Base-by-base conservation (phyloP, 352 stramenopile genomes). In the Globisporangium uncinulatum region DNA sequence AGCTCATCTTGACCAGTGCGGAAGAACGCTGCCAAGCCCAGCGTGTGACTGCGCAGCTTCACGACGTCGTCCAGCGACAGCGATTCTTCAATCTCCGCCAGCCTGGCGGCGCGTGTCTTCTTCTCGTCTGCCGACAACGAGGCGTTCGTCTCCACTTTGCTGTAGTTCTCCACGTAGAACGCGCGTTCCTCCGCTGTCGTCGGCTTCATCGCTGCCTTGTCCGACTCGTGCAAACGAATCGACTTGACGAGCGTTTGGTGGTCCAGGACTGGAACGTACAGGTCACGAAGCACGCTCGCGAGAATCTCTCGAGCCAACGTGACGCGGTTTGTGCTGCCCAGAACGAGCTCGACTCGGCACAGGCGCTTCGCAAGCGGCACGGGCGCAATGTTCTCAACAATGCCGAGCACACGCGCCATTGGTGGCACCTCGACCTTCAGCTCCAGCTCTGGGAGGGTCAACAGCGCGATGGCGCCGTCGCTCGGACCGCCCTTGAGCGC, bases 221-320 rank as follows among this genome's bases (percentile, higher is more conserved):
- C 74, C 3, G 73, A 63, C 45, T 83, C 76, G 17, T 73, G 49
- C 14, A 74, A 57, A 6, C 74, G 74, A n/a, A 84, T 56, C 15
- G 73, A 73, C 50, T 84, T 67, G 3, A 87, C 76, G 17, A 83
- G 49, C 15, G 67, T 62, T 45, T 83, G 75, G 54, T 84, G 62
- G 47, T 87, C 69, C 65, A 67, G 70, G 67, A 71, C 81, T 11
- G 77, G 77, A 24, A 87, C 71, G 55, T 76, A 79, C 11, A 87
- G 48, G 29, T 85, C 77, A 7, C 74, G 68, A 13, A 87, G 50
- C 20, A 86, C 72, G 17, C 65, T 65, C 10, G 79, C 60, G 9
- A 83, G 57, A 32, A 73, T 53, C 53, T 87, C 74, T 42, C 69
- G 63, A 34, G 71, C 62, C 19, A 87, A 42, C 5, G 69, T 73